Evolutionary conservation across 1,139 yeast genomes (phyloP).

Genomic region (Magnusiomyces suaveolens): DNA sequence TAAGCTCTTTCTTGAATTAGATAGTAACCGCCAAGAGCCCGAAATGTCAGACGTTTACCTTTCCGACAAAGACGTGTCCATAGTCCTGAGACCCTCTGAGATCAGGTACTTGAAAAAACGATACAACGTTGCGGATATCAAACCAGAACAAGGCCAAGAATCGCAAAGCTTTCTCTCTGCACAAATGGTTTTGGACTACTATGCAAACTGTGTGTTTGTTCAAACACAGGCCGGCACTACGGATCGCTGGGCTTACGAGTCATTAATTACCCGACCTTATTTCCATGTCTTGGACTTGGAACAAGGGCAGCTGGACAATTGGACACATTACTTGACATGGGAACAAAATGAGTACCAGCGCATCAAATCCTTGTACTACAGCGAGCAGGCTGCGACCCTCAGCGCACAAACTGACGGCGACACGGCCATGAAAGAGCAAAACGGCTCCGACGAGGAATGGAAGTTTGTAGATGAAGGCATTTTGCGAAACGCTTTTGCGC

Average conservation of each 20-base stretch:
- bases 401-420: neutral
- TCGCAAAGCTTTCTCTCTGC: neutral
- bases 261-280: constrained; percentile 43
- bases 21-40: neutral
- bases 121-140: neutral
- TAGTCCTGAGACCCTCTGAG: neutral
- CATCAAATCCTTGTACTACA: neutral
- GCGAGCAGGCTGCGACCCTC: constrained; percentile 9
- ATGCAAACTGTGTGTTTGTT: constrained; percentile 32
- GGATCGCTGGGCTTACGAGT: constrained; percentile 58
- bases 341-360: constrained; percentile 33
- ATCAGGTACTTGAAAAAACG: neutral
- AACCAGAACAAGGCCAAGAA: neutral
- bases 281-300: constrained; percentile 41
- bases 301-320: constrained; percentile 43
- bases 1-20: neutral
- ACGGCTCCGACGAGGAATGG: neutral
- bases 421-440: neutral
- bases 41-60: neutral
- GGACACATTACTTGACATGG: constrained; percentile 56
- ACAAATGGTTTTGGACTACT: constrained; percentile 1
- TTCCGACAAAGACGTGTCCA: constrained; percentile 7
- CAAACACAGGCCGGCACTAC: constrained; percentile 53
- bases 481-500: constrained; percentile 23
- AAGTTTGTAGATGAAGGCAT: neutral